Conservation (phyloP, 225 moss, liverwort and hornwort genomes). For the Pleurozium schreberi region DNA sequence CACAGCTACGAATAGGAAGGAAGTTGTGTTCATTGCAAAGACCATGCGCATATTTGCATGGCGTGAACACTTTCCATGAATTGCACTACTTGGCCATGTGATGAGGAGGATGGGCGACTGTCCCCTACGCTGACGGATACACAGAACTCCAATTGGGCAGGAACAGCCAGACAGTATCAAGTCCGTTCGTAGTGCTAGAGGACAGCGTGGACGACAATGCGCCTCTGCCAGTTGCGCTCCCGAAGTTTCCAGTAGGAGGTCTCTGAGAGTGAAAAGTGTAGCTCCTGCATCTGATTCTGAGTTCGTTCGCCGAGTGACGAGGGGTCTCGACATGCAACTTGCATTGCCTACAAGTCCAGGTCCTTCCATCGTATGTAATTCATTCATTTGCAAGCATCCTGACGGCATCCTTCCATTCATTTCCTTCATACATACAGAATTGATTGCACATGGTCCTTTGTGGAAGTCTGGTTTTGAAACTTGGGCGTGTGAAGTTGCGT, state of each 20-base stretch:
- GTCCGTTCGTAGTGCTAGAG: not conserved
- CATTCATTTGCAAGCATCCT: conserved; percentile 2
- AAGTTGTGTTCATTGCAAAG: not conserved
- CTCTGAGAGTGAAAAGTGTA: conserved; percentile 9
- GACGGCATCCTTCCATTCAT: not conserved
- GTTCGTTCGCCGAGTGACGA: not conserved
- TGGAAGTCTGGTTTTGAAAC: not conserved
- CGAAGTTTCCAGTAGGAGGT: conserved; percentile 3
- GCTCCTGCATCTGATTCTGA: conserved; percentile 3
- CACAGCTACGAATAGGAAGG: not conserved
- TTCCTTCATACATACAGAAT: not conserved
- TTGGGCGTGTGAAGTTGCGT: conserved; percentile 19
- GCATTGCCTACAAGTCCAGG: conserved; percentile 14
- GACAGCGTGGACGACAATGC: conserved; percentile 7
- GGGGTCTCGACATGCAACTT: conserved; percentile 7
- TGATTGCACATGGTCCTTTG: not conserved
- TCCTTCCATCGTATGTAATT: conserved; percentile 5
- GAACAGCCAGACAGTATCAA: not conserved
- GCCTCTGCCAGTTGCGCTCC: conserved; percentile 5
- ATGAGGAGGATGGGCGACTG: not conserved
- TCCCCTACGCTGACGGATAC: conserved; percentile 4
- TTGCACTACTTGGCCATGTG: not conserved
- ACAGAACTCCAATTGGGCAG: conserved; percentile 20
- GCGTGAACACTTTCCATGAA: not conserved
- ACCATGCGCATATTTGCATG: not conserved